phyloP scores from a whole-genome alignment of 352 stramenopile genomes.

The Globisporangium middletonii region DNA sequence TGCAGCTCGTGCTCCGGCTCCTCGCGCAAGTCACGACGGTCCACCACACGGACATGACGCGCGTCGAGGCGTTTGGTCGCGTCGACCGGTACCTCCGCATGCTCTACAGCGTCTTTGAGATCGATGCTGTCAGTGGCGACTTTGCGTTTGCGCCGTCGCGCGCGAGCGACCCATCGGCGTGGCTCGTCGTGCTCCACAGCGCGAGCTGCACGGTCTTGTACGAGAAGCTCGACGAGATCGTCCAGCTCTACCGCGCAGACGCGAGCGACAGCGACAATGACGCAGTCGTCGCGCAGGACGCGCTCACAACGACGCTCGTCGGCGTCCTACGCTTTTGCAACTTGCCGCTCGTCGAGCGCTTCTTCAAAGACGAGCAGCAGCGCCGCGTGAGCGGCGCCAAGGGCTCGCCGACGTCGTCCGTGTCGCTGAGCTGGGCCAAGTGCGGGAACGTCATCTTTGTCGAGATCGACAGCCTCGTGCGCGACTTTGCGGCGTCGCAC shows the following conservation, averaged over 20 bases:
- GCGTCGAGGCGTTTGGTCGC: conserved; percentile 39
- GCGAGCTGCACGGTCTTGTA: conserved; percentile 71
- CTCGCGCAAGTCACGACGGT: conserved; percentile 63
- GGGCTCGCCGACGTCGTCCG: conserved; percentile 12
- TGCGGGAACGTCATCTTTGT: conserved; percentile 81
- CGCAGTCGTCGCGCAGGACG: conserved; percentile 38
- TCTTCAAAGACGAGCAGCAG: conserved; percentile 47
- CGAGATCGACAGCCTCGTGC: conserved; percentile 72
- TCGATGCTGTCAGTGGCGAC: conserved; percentile 5
- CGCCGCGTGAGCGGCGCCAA: conserved; percentile 2
- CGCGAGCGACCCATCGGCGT: conserved; percentile 43
- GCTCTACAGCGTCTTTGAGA: conserved; percentile 55
- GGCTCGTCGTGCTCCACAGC: conserved; percentile 64
- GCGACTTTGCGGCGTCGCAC: conserved; percentile 67
- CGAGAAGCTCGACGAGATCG: conserved; percentile 79
- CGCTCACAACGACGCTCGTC: conserved; percentile 50
- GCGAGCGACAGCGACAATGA: conserved; percentile 4
- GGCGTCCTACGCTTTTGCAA: conserved; percentile 77
- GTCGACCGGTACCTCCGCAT: conserved; percentile 48
- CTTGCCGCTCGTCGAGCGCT: conserved; percentile 62
- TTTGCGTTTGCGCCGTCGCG: neutral
- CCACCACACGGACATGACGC: conserved; percentile 41
- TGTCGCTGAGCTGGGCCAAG: conserved; percentile 66
- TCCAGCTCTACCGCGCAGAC: conserved; percentile 52
- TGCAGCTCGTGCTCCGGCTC: conserved; percentile 62